Evolutionary conservation across 345 rosid species (phyloP), one percentile per base, ranked within the genome.

Genomic region (Hevea brasiliensis): DNA sequence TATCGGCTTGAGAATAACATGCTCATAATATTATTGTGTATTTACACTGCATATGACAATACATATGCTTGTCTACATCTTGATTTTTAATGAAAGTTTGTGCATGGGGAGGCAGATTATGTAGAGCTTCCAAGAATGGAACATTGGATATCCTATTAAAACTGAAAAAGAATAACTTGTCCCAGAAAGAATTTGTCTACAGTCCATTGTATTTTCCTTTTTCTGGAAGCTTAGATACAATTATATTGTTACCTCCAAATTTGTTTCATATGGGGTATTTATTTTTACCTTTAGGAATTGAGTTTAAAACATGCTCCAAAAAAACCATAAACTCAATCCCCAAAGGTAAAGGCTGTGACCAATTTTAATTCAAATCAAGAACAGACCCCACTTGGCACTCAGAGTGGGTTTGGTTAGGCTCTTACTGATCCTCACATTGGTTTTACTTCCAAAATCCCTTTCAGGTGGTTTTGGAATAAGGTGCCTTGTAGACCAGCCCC

Each of bases 391-490:
- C 37, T 44, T 26, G n/a, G 6, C 10, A 21, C 27, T 54, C 47
- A 23, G 21, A 44, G 20, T 11, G 23, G 50, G 23, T 58, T 29
- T 71, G 21, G 24, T 21, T 10, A 70, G 41, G 10, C 35, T 10
- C 27, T 4, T 17, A 17, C 44, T 1, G 6, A 23, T 47, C 23
- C 44, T 65, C 20, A 24, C 3, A 8, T 58, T 29, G 27, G 73
- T 45, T 58, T 57, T 70, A 24, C 50, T 44, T 24, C 29, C 65
- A 59, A 60, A 54, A 56, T 21, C 47, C 50, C 45, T 55, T 32
- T 7, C 42, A 37, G 27, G 7, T 21, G 20, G n/a, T 54, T 37
- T 55, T 40, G 9, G 21, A 8, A 27, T 71, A 29, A 32, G 74
- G 47, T 48, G 35, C 26, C 44, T 7, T 20, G 27, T 17, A 42